Conservation (phyloP, 2,329 filamentous ascomycete species). For the Rutstroemia sp. region DNA sequence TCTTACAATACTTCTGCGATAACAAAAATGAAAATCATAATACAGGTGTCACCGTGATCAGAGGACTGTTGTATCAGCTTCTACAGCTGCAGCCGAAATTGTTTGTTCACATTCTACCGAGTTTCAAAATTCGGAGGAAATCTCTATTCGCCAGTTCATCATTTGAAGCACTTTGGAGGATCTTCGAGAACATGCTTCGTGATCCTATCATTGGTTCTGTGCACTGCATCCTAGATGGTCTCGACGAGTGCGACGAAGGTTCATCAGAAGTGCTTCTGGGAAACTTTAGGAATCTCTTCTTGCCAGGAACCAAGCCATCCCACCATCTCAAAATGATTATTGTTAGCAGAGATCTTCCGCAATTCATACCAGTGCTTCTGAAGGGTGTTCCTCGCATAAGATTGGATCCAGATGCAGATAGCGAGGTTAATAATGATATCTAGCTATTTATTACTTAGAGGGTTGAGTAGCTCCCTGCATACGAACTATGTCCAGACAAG, state of each 20-base stretch:
- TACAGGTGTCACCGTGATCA: slow-evolving; percentile 34
- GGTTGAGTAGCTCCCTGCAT: slow-evolving; percentile 1
- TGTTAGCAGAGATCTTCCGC: not conserved
- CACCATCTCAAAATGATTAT: slow-evolving; percentile 11
- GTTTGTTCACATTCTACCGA: slow-evolving; percentile 5
- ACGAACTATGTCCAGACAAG: not conserved
- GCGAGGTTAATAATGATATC: too few species aligned
- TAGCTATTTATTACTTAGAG: slow-evolving; percentile 10
- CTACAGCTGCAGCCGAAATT: slow-evolving; percentile 15
- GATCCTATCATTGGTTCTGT: not conserved
- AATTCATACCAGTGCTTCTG: too few species aligned
- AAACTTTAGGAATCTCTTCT: not conserved
- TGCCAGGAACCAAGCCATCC: slow-evolving; percentile 13
- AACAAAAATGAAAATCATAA: slow-evolving; percentile 33
- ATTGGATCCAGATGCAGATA: too few species aligned
- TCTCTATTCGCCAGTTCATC: not conserved
- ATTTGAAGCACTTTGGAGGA: not conserved
- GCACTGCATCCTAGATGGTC: not conserved
- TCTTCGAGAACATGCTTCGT: not conserved
- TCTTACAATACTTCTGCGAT: slow-evolving; percentile 33
- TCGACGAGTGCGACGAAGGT: not conserved
- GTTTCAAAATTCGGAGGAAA: not conserved
- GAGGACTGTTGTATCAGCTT: slow-evolving; percentile 37
- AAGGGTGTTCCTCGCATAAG: too few species aligned
- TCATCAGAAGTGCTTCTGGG: not conserved